Base-by-base conservation (phyloP, 345 rosid species). In the Hypericum androsaemum region DNA sequence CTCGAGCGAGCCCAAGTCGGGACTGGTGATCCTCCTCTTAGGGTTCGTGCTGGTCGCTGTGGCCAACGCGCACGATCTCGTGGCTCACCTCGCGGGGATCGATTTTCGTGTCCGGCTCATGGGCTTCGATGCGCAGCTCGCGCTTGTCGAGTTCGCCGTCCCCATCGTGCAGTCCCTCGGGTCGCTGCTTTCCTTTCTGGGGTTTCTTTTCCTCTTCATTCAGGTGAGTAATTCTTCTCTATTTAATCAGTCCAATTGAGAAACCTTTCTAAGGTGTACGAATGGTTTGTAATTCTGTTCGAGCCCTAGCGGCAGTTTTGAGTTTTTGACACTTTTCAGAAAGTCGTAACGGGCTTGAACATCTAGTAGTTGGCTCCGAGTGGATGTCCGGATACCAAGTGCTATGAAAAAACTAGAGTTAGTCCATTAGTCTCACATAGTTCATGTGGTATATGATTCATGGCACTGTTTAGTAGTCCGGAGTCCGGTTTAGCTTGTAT, bases 31-130 rank as follows among this genome's bases (percentile, higher is more conserved):
- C 45, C 54, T 90, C 53, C 80, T 78, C 10, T 74, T 81, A 14
- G 88, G 86, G 10, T 52, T 72, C 0, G 76, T 58, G 17, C 63
- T 88, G 22, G 74, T 81, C 8, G 50, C 66, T 37, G 69, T 50
- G 0, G 87, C 83, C 7, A 88, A 81, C 48, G 56, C 72, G 44
- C 95, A 85, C 12, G 95, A 88, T 76, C 82, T 88, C 0, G 11
- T 77, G 2, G 98, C 90, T 5, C 97, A 88, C 71, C 80, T 88
- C 2, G 81, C 82, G 6, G 90, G 94, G 40, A 74, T 88, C 17
- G 83, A 85, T 65, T 88, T 65, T 59, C 65, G 84, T 64, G 49
- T 88, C 35, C 48, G 52, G 13, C 65, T 92, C 53, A 52, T 78
- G 78, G 75, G 52, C 58, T 74, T 54, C 53, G 95, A 88, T 61